Base-by-base conservation (phyloP, 805 yeast genomes). In the Scheffersomyces amazonensis region DNA sequence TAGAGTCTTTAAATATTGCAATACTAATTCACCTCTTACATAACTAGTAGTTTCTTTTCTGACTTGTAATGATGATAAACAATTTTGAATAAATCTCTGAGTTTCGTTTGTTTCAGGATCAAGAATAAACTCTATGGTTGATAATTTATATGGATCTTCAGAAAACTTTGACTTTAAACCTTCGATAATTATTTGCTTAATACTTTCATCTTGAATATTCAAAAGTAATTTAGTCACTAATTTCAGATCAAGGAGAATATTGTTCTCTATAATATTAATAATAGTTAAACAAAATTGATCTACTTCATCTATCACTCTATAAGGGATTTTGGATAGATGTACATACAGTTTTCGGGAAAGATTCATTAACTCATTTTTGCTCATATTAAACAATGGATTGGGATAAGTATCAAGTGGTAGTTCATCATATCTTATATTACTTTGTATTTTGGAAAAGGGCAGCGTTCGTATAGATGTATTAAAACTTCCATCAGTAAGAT, bases 381-480 rank as follows among this genome's bases (percentile, higher is more conserved):
- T 27, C 57, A 63, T 54, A 12, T 48, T 36, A 36, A 51, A 58
- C 24, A 68, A 52, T 3, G 74, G 72, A 33, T 67, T 66, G 5
- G 66, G 65, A 39, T 50, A 53, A 5, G 55, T 42, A 32, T 56
- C 54, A 16, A 31, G 25, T 5, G 56, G 53, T 16, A 57, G 5
- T 32, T 37, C 29, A 36, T 27, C 23, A 41, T 36, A 41, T 5
- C 17, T 27, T 7, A 15, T 13, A 16, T 12, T 5, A 12, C 5
- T 18, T 11, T 31, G 18, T 16, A 31, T 18, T 13, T 41, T 37
- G 8, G 52, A 39, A 32, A 53, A 53, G n/a, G 51, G 48, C 20
- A 37, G 35, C 11, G 38, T 32, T 15, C 54, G 46, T 10, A 53
- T 30, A 8, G 29, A 32, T n/a, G 41, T 15, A 10, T 16, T n/a